Conservation (phyloP, 2,329 filamentous ascomycete species). For the Onygenales sp. region DNA sequence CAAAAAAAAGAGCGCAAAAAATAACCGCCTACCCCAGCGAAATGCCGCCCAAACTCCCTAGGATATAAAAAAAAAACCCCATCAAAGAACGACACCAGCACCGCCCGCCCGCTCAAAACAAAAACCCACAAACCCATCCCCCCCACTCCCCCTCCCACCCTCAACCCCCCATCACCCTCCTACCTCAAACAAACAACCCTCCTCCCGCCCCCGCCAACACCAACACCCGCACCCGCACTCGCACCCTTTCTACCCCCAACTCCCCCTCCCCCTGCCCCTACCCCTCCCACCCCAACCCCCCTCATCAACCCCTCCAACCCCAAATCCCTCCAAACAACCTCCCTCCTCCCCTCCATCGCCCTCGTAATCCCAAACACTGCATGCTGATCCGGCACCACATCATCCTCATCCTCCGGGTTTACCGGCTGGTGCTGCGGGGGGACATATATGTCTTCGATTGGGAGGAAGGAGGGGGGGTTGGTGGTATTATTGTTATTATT, state of each 20-base stretch:
- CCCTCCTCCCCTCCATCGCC: conserved; percentile 47
- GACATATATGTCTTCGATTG: conserved; percentile 53
- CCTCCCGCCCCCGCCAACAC: conserved; percentile 21
- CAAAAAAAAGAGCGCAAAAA: too few species aligned
- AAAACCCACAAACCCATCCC: neutral
- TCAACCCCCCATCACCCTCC: neutral
- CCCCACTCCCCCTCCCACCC: neutral
- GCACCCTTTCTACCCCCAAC: conserved; percentile 15
- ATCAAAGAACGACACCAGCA: neutral
- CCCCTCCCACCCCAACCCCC: conserved; percentile 30
- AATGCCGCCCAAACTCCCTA: too few species aligned
- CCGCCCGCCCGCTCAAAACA: neutral
- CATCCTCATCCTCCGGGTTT: conserved; percentile 59
- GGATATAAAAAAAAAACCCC: too few species aligned
- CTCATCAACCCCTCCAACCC: conserved; percentile 45
- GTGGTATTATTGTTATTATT: conserved; percentile 13
- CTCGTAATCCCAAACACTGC: conserved; percentile 57
- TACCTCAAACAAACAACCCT: conserved; percentile 29
- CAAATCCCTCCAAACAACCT: conserved; percentile 51
- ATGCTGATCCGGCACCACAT: conserved; percentile 58
- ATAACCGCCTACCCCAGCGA: too few species aligned
- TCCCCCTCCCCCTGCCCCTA: conserved; percentile 34
- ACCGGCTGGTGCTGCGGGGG: conserved; percentile 51
- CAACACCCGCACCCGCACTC: conserved; percentile 7
- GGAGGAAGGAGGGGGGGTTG: conserved; percentile 31